Evolutionary conservation across 192 early-diverging fungal genomes (phyloP).

Genomic region (Endogone sp.): DNA sequence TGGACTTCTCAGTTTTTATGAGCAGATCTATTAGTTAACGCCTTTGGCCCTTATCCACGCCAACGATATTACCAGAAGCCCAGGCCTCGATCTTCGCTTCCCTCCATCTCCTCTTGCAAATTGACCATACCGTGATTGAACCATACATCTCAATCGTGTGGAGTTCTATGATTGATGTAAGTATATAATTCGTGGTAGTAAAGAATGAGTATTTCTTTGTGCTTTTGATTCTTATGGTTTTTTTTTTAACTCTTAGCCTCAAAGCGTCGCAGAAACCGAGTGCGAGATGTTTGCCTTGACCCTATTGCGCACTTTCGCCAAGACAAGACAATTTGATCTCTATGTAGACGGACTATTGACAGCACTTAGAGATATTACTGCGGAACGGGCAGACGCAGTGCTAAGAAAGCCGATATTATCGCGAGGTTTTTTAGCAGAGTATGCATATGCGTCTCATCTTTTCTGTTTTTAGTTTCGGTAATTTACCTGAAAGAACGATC

Average conservation of each 20-base stretch:
- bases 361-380: not conserved
- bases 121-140: not conserved
- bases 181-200: not conserved
- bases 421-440: not conserved
- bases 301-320: not conserved
- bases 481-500: not conserved
- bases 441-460: not conserved
- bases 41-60: not conserved
- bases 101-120: not conserved
- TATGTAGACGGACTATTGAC: not conserved
- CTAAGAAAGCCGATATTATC: not conserved
- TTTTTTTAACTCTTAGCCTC: not conserved
- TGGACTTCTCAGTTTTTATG: not conserved
- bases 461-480: not conserved
- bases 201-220: not conserved
- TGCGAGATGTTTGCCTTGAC: not conserved
- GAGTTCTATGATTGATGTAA: not conserved
- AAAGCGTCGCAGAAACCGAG: not conserved
- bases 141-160: not conserved
- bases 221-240: not conserved
- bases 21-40: not conserved
- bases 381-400: not conserved
- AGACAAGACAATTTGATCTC: not conserved
- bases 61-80: not conserved
- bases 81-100: not conserved